Percentiles rank a stretch among this genome's conserved stretches.
Conservation (phyloP, 2,329 filamentous ascomycete genomes). For the Ascochyta pisi region DNA sequence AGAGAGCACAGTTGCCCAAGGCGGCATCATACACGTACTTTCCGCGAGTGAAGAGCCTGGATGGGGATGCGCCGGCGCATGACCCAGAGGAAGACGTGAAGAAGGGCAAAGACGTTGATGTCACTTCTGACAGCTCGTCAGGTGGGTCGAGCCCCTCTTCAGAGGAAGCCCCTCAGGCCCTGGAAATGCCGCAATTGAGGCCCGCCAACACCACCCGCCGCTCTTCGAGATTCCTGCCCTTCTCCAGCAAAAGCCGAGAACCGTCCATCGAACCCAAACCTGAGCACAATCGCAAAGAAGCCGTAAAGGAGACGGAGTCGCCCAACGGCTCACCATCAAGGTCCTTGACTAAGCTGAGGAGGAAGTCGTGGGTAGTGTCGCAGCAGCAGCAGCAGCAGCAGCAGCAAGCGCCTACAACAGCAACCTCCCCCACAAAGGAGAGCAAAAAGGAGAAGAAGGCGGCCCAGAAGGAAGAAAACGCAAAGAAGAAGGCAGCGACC, state of each 20-base stretch:
- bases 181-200: slow-evolving; percentile 41
- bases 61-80: slow-evolving; percentile 38
- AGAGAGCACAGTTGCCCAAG: slow-evolving; percentile 44
- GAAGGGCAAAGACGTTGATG: slow-evolving; percentile 38
- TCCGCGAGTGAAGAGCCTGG: slow-evolving; percentile 46
- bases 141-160: slow-evolving; percentile 55
- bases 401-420: slow-evolving; percentile 16
- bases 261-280: slow-evolving; percentile 40
- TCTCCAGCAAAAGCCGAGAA: slow-evolving; percentile 45
- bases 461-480: slow-evolving; percentile 15
- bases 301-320: slow-evolving; percentile 33
- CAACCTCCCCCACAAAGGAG: slow-evolving; percentile 25
- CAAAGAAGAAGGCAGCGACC: slow-evolving; percentile 25
- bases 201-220: slow-evolving; percentile 43
- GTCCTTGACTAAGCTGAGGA: slow-evolving; percentile 42
- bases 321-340: slow-evolving; percentile 38
- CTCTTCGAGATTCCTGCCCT: slow-evolving; percentile 45
- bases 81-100: slow-evolving; percentile 41
- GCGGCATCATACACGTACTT: slow-evolving; percentile 53
- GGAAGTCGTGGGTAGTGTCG: slow-evolving; percentile 47
- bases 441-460: slow-evolving; percentile 23
- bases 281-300: slow-evolving; percentile 36
- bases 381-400: slow-evolving; percentile 30
- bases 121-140: slow-evolving; percentile 49
- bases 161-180: slow-evolving; percentile 39